phyloP scores from a whole-genome alignment of 192 early-diverging fungal species.

The Dissophora globulifera region DNA sequence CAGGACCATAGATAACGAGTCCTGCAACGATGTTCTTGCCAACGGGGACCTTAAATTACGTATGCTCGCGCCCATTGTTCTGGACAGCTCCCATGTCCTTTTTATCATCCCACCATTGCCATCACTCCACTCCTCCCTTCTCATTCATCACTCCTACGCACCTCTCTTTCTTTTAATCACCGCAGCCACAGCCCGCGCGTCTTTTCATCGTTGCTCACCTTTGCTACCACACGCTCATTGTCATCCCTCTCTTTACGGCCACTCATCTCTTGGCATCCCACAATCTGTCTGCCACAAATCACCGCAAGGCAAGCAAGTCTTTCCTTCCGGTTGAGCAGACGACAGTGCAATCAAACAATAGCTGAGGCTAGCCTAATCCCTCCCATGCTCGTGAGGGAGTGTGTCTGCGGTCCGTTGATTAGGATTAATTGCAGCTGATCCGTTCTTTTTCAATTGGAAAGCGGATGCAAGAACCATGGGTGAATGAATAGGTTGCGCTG shows the following conservation, averaged over 20 bases:
- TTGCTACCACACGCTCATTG: too few relatives aligned
- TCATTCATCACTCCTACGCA: constrained; percentile 1
- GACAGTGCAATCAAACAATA: constrained; percentile 18
- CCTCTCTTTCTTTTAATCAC: too few relatives aligned
- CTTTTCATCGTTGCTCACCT: too few relatives aligned
- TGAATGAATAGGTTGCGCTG: constrained; percentile 12
- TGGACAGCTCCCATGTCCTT: neutral
- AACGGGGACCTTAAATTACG: too few relatives aligned
- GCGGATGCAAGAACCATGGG: constrained; percentile 17
- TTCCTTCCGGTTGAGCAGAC: too few relatives aligned
- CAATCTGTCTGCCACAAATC: too few relatives aligned
- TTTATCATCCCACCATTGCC: constrained; percentile 4
- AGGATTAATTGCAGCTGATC: constrained; percentile 14
- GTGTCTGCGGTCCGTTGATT: constrained; percentile 21
- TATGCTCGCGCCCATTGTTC: neutral
- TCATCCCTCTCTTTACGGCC: too few relatives aligned
- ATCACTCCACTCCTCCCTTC: neutral
- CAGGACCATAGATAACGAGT: too few relatives aligned
- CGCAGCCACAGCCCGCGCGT: too few relatives aligned
- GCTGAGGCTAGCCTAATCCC: constrained; percentile 28
- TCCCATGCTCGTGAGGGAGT: constrained; percentile 31
- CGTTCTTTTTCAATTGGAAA: constrained; percentile 10
- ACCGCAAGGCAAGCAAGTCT: too few relatives aligned
- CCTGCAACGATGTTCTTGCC: too few relatives aligned
- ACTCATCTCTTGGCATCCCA: too few relatives aligned